Base-by-base conservation (phyloP, 176 grass and related monocot genomes). In the Saccharum spontaneum region DNA sequence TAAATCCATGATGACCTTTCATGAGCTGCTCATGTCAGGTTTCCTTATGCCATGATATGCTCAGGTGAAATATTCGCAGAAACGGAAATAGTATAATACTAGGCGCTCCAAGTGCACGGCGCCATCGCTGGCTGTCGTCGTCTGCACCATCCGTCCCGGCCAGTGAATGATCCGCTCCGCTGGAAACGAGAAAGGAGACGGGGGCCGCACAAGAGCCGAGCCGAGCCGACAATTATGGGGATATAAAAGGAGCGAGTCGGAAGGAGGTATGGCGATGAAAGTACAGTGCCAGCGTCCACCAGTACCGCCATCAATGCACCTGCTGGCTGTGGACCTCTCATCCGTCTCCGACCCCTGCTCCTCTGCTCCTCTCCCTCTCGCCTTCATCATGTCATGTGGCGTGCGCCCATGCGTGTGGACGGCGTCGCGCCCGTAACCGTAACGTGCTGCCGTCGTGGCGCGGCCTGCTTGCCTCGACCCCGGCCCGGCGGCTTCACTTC, bases 241-340 rank as follows among this genome's bases (percentile, higher is more conserved):
- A 38, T 38, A 68, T 66, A 4, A 83, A 67, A 41, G 15, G 17
- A 14, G 18, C 1, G 22, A 31, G 18, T 10, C 28, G 22, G 12
- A 0, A 44, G 37, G 37, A 38, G 13, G 60, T 4, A 67, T 81
- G 79, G 68, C 61, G 28, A 79, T 90, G 78, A 89, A 73, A 79
- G 4, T 90, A 39, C 40, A 79, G 67, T 24, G 48, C 89, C 85
- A 90, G 80, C 85, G 80, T 0, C 80, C 34, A 87, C 80, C 80
- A 34, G 80, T 43, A 79, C 84, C 85, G 1, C 14, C 6, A 63
- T 90, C 22, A 87, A 76, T 87, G 81, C 85, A 5, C n/a, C 12
- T 31, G 63, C 22, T 15, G 24, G 28, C 28, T 6, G 67, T 73
- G 71, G 8, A 24, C 15, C 40, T 33, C 13, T 45, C 67, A 73